Evolutionary conservation across 208 protist species (phyloP), one percentile per base, ranked within the genome.

Genomic region (Porcisia deanei): DNA sequence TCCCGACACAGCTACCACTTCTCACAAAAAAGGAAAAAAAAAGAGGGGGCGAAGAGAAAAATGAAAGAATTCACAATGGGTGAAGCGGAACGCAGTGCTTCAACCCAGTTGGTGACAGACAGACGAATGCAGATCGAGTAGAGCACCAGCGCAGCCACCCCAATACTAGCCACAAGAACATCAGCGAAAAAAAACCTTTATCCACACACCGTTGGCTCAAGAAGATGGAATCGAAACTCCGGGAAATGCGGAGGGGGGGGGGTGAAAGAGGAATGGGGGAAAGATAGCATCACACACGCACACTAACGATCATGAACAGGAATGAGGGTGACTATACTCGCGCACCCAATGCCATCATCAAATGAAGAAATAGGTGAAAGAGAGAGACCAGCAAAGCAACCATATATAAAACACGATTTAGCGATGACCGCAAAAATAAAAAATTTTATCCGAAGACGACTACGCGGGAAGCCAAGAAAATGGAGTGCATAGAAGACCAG

Each of bases 361-460:
- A 2, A 54, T 43, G 60, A n/a, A 22, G 12, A 72, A 72, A 58
- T 16, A 12, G 34, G 18, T 22, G 9, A n/a, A 60, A 52, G 22
- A 34, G 30, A 73, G 58, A 76, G 65, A 75, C 64, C 75, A 45
- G 22, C 7, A 67, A 71, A 54, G 30, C 30, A 30, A 30, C 30
- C 30, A 30, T 30, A 30, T 30, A 30, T 30, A 30, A 30, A 30
- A 30, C 30, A 30, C 30, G 30, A 30, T 30, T 30, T 30, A 30
- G 0, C 30, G 30, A 30, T 30, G 30, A 30, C 30, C 30, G 30
- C 30, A 30, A 30, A 30, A 30, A 30, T 30, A 30, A 30, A 30
- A 30, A 30, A n/a, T n/a, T n/a, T 30, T 30, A 30, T 30, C 30
- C 30, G 30, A 30, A 30, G 0, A 30, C 30, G 30, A 30, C 30